Conservation (phyloP, 345 rosid species). For the Hibiscus mutabilis region DNA sequence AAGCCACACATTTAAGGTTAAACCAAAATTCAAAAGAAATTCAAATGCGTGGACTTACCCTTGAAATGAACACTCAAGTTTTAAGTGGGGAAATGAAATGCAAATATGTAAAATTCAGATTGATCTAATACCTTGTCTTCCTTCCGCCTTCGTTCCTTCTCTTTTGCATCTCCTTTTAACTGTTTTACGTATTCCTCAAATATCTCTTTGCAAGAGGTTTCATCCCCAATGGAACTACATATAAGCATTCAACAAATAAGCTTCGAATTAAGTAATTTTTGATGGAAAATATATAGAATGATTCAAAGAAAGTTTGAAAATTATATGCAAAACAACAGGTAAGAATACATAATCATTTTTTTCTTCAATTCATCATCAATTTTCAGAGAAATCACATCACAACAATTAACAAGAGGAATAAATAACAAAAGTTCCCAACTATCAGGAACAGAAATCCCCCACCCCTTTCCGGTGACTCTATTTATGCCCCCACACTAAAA, state of each 20-base stretch:
- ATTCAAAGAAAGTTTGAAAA: slow-evolving; percentile 2
- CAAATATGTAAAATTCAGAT: neutral
- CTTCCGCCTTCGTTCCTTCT: slow-evolving; percentile 49
- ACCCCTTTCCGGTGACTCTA: no score
- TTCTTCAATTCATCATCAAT: neutral
- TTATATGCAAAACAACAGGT: no score
- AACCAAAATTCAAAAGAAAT: neutral
- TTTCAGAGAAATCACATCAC: neutral
- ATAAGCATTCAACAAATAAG: slow-evolving; percentile 15
- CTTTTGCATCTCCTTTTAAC: slow-evolving; percentile 61
- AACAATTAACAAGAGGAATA: neutral
- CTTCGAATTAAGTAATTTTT: slow-evolving; percentile 2
- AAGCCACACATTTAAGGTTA: neutral
- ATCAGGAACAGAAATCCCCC: no score
- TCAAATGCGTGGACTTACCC: neutral
- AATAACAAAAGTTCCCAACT: neutral
- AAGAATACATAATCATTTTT: no score
- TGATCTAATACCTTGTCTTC: slow-evolving; percentile 58
- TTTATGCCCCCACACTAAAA: no score
- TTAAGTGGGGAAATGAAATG: neutral
- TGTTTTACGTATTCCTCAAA: slow-evolving; percentile 60
- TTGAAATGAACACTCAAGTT: neutral
- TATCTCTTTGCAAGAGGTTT: slow-evolving; percentile 51
- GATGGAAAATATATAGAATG: neutral
- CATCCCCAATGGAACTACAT: slow-evolving; percentile 67